Percentiles rank a stretch among this genome's conserved stretches.
Conservation (phyloP, 768 basidiomycete species). For the Xanthoconium stramineum region DNA sequence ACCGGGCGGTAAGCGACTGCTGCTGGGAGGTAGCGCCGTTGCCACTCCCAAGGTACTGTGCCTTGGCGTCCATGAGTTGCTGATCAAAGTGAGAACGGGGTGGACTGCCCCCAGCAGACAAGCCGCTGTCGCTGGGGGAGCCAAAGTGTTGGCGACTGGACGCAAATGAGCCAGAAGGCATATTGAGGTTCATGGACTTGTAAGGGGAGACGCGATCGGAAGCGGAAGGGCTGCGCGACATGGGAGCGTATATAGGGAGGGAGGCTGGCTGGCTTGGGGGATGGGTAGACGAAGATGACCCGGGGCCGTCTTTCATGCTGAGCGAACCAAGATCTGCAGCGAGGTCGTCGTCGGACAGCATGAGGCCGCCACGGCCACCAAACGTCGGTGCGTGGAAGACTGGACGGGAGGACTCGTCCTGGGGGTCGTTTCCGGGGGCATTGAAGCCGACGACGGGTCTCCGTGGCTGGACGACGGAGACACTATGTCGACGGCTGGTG, state of each 20-base stretch:
- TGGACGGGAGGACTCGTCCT: slow-evolving; percentile 38
- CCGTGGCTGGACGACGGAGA: slow-evolving; percentile 77
- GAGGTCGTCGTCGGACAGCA: slow-evolving; percentile 79
- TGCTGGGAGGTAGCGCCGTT: slow-evolving; percentile 21
- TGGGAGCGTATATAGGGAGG: slow-evolving; percentile 70
- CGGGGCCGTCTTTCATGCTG: slow-evolving; percentile 39
- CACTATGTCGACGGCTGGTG: slow-evolving; percentile 79
- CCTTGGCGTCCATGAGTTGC: slow-evolving; percentile 40
- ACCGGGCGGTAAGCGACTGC: slow-evolving; percentile 51
- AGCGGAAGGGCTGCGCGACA: slow-evolving; percentile 59
- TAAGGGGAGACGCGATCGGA: slow-evolving; percentile 54
- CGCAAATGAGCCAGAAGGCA: slow-evolving; percentile 44
- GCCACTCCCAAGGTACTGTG: slow-evolving; percentile 31
- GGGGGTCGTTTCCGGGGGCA: slow-evolving; percentile 35
- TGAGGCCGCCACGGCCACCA: slow-evolving; percentile 54
- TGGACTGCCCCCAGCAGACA: slow-evolving; percentile 52
- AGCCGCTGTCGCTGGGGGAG: slow-evolving; percentile 62
- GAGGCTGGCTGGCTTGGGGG: slow-evolving; percentile 71
- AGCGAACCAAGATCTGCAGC: slow-evolving; percentile 66
- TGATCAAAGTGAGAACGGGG: slow-evolving; percentile 46
- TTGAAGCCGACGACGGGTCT: slow-evolving; percentile 59
- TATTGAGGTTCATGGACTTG: slow-evolving; percentile 59
- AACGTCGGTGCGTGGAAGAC: slow-evolving; percentile 34
- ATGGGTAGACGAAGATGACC: slow-evolving; percentile 43
- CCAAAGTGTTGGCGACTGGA: slow-evolving; percentile 45